These are phyloP conservation scores for Lepiota venenata DNA, from an alignment of 768 basidiomycete species.

Conservation along the genomic window DNA sequence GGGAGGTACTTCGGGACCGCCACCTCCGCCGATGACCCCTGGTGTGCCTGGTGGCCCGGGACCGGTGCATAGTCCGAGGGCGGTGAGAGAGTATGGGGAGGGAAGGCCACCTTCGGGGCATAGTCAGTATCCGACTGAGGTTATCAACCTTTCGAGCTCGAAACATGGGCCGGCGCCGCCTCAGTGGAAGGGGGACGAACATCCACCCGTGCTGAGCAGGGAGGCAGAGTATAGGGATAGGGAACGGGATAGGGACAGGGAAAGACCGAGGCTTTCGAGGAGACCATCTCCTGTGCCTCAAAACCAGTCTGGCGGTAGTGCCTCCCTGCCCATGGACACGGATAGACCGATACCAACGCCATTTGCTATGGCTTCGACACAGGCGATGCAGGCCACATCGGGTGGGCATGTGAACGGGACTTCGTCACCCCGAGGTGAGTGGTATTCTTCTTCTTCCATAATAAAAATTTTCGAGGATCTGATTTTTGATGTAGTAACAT, in stretches of 20 bases:
- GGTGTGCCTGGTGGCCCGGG: not conserved
- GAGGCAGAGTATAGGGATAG: conserved; percentile 20
- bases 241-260: conserved; percentile 16
- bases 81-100: conserved; percentile 28
- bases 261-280: conserved; percentile 12
- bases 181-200: conserved; percentile 31
- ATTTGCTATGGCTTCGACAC: conserved; percentile 49
- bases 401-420: conserved; percentile 21
- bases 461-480: not conserved
- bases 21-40: conserved; percentile 4
- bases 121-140: conserved; percentile 43
- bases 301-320: not conserved
- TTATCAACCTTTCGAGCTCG: conserved; percentile 42
- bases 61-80: conserved; percentile 22
- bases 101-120: conserved; percentile 31
- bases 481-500: conserved; percentile 10
- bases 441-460: no score
- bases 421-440: conserved; percentile 29
- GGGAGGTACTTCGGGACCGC: conserved; percentile 11
- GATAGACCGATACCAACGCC: conserved; percentile 53
- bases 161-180: conserved; percentile 28
- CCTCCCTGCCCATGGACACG: conserved; percentile 28
- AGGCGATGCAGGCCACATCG: conserved; percentile 28
- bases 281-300: conserved; percentile 12
- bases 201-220: conserved; percentile 17